Base-by-base conservation (phyloP, 140 eudicot species). In the Erigeron philadelphicus region DNA sequence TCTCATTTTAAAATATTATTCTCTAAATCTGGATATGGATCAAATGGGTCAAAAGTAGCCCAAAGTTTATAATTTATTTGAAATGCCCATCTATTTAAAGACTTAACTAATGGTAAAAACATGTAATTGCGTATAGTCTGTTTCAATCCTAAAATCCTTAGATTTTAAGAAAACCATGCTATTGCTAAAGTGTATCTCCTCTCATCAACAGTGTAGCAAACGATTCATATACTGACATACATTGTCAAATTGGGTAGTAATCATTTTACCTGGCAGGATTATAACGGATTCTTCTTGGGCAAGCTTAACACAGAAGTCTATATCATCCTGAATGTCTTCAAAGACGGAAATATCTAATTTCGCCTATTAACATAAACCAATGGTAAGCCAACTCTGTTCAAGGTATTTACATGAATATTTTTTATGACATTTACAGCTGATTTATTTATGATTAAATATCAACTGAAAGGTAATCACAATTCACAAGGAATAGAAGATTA, bases 301-400 rank as follows among this genome's bases (percentile, higher is more conserved):
- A 58, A 82, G 74, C 72, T 82, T 78, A n/a, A 82, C 48, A 76
- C 81, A 75, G n/a, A 82, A 82, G 50, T 82, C 86, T 76, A 71
- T 18, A 45, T 82, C 86, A 78, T 82, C 83, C 72, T 78, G 55
- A 42, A 82, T 74, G 72, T 78, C 86, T 44, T 82, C 81, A 35
- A 82, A 77, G 9, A 75, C 77, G 8, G 70, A 55, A 18, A 75
- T 12, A 68, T 82, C 76, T 44, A 78, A 21, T 66, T 82, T 82
- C 76, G 70, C 86, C 86, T 75, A 47, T 68, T 10, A 41, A 42
- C 38, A 77, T 55, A 9, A 70, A 61, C 44, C 25, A 7, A 41
- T 11, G 35, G 65, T 1, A 60, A 61, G 21, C 13, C 66, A 48
- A 11, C 15, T 12, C 12, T 56, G 56, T 16, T 16, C 18, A 62